Evolutionary conservation across 495 filamentous ascomycete genomes (phyloP).

Genomic region (Aspergillus sclerotioniger): DNA sequence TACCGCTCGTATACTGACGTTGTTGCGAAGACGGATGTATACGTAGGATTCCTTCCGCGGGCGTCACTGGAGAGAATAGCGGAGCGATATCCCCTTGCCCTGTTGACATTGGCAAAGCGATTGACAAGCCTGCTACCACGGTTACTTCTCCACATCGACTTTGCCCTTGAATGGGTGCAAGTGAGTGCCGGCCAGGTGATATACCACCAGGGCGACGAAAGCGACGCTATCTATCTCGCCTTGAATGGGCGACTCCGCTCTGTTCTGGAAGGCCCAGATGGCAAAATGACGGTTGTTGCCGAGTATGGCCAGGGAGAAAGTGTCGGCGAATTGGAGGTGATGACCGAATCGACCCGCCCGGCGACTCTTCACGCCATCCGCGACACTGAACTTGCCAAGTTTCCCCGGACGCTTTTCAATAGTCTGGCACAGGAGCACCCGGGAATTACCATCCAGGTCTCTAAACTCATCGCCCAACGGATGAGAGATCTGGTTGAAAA

Average conservation of each 20-base stretch:
- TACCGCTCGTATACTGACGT: slow-evolving; percentile 96
- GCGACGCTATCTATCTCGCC: slow-evolving; percentile 97
- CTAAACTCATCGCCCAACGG: slow-evolving; percentile 93
- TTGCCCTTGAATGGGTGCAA: slow-evolving; percentile 96
- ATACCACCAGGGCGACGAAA: slow-evolving; percentile 91
- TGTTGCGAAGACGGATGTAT: slow-evolving; percentile 95
- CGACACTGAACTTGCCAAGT: slow-evolving; percentile 93
- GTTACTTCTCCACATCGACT: slow-evolving; percentile 95
- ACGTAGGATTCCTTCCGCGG: slow-evolving; percentile 91
- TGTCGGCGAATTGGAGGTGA: slow-evolving; percentile 93
- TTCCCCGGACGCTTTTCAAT: slow-evolving; percentile 94
- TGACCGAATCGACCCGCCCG: slow-evolving; percentile 87
- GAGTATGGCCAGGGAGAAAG: slow-evolving; percentile 98
- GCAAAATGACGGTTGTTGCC: slow-evolving; percentile 82
- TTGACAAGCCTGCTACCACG: slow-evolving; percentile 85
- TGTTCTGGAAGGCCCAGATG: slow-evolving; percentile 72
- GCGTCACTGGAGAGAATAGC: slow-evolving; percentile 86
- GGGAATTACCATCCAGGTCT: slow-evolving; percentile 97
- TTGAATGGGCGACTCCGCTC: slow-evolving; percentile 85
- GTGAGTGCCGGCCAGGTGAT: slow-evolving; percentile 92
- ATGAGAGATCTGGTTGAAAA: slow-evolving; percentile 89
- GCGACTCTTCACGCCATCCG: slow-evolving; percentile 94
- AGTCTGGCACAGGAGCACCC: slow-evolving; percentile 95
- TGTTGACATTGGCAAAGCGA: slow-evolving; percentile 93
- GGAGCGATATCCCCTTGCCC: slow-evolving; percentile 85